Evolutionary conservation across 495 filamentous ascomycete species (phyloP).

Genomic region (Letharia lupina): DNA sequence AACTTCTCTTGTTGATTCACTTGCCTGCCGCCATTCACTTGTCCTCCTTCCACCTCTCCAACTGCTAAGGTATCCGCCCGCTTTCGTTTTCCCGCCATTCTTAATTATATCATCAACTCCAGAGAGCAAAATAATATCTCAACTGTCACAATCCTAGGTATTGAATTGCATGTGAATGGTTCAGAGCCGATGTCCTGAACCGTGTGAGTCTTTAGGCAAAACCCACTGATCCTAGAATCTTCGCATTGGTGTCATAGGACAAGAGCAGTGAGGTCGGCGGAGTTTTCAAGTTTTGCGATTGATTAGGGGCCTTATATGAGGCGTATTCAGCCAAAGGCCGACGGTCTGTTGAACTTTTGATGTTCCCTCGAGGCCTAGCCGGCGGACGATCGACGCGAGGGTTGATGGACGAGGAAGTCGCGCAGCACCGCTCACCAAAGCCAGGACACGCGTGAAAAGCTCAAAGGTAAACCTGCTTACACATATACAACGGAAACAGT

Average conservation of each 20-base stretch:
- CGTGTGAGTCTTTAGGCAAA: neutral
- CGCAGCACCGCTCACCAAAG: neutral
- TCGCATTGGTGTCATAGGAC: slow-evolving; percentile 7
- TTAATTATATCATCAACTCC: neutral
- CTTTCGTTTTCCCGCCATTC: slow-evolving; percentile 25
- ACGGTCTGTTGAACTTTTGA: slow-evolving; percentile 4
- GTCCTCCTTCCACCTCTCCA: slow-evolving; percentile 9
- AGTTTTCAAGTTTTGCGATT: neutral
- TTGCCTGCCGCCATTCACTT: neutral
- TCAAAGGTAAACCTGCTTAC: neutral
- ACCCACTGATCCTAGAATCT: neutral
- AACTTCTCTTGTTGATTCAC: slow-evolving; percentile 14
- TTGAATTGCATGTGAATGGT: neutral
- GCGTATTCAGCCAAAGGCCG: neutral
- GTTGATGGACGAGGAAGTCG: slow-evolving; percentile 13
- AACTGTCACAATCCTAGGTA: neutral
- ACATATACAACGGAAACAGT: neutral
- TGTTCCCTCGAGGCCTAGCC: slow-evolving; percentile 13
- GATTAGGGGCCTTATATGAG: neutral
- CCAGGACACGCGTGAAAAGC: neutral
- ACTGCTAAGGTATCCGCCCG: slow-evolving; percentile 13
- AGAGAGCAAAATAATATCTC: neutral
- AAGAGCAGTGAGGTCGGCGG: neutral
- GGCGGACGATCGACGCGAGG: slow-evolving; percentile 20
- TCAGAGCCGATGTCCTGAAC: neutral